These are phyloP conservation scores for Penicillium salamii DNA, from an alignment of 495 filamentous ascomycete genomes.

Conservation along the genomic window DNA sequence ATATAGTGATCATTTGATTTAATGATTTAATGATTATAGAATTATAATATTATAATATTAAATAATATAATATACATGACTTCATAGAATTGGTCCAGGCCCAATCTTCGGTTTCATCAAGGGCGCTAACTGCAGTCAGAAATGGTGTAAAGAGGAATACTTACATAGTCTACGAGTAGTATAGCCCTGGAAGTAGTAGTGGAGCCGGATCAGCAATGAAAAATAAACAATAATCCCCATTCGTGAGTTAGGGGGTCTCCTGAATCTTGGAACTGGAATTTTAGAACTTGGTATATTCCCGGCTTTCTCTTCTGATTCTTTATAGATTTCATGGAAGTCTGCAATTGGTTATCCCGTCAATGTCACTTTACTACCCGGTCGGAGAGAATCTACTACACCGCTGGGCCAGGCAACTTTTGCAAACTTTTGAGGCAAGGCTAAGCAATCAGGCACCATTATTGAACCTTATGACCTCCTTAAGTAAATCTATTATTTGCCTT, in stretches of 20 bases:
- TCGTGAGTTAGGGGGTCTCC: background rate
- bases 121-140: background rate
- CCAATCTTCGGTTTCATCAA: constrained; percentile 7
- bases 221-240: background rate
- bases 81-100: background rate
- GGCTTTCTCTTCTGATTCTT: background rate
- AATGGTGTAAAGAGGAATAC: background rate
- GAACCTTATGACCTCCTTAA: background rate
- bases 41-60: too few relatives aligned
- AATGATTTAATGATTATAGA: too few relatives aligned
- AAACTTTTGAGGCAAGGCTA: background rate
- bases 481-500: background rate
- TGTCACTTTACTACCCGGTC: background rate
- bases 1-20: background rate
- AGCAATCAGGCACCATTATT: background rate
- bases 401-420: background rate
- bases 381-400: background rate
- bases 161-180: too few relatives aligned
- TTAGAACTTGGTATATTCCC: background rate
- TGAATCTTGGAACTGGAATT: background rate
- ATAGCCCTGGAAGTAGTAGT: too few relatives aligned
- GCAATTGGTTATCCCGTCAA: background rate
- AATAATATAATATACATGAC: background rate
- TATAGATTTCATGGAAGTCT: background rate
- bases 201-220: constrained; percentile 1